Percentiles rank a stretch among this genome's conserved stretches.
These are phyloP conservation scores for Neonectria sp. DNA, from an alignment of 2,329 filamentous ascomycete species.

Conservation along the genomic window DNA sequence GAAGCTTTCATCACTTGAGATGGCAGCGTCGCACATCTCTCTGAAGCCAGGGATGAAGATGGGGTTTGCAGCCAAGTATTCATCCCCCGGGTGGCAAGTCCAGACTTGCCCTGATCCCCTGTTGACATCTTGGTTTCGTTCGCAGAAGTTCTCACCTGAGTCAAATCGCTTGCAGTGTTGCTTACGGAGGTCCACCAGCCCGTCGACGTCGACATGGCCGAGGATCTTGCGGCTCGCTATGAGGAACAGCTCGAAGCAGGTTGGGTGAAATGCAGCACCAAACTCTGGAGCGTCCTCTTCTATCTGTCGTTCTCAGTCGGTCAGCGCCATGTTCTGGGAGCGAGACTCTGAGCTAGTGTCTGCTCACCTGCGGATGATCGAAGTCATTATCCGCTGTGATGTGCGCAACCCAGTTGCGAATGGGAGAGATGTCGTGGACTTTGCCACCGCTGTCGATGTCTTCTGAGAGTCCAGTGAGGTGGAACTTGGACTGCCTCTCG, in stretches of 20 bases:
- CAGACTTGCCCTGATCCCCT: background rate
- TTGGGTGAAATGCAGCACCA: conserved; percentile 2
- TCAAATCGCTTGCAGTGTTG: background rate
- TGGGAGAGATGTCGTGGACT: background rate
- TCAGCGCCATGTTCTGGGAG: background rate
- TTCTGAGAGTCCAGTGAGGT: background rate
- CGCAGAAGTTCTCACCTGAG: background rate
- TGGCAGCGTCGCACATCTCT: background rate
- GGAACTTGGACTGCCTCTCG: background rate
- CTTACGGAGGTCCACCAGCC: background rate
- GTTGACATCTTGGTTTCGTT: background rate
- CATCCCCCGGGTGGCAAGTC: background rate
- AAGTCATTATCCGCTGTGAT: background rate
- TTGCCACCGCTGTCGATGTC: background rate
- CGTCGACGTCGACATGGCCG: conserved; percentile 2
- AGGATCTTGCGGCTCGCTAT: background rate
- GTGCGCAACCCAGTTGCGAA: background rate
- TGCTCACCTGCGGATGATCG: background rate
- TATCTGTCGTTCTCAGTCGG: background rate
- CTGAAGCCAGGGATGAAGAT: conserved; percentile 1
- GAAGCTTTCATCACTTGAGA: background rate
- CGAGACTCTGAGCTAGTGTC: background rate
- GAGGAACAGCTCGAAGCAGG: conserved; percentile 1
- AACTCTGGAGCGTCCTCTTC: background rate
- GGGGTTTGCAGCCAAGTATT: conserved; percentile 9